Conservation (phyloP, 2,329 filamentous ascomycete species). For the Monosporascus ibericus region DNA sequence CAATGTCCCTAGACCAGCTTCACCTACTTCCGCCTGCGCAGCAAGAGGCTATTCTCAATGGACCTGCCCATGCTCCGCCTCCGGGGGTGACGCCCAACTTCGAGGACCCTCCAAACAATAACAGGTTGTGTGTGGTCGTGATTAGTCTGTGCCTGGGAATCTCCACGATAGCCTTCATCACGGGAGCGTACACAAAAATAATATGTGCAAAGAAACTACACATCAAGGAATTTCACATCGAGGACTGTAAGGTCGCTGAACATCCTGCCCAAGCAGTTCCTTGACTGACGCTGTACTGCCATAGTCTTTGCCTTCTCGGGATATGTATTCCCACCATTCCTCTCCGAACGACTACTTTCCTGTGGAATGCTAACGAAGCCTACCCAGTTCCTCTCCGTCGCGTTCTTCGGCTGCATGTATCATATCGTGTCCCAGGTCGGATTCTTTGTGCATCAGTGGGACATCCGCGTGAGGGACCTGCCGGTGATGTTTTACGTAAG, state of each 20-base stretch:
- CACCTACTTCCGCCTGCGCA: neutral
- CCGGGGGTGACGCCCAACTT: conserved; percentile 13
- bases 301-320: neutral
- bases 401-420: conserved; percentile 11
- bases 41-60: conserved; percentile 6
- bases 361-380: no score
- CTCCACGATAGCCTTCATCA: conserved; percentile 7
- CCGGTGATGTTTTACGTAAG: conserved; percentile 9
- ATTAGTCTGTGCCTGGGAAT: conserved; percentile 11
- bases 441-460: conserved; percentile 17
- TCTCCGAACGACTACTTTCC: no score
- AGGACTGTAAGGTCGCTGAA: conserved; percentile 11
- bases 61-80: conserved; percentile 15
- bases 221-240: conserved; percentile 12
- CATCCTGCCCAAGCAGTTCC: neutral
- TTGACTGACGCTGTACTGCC: conserved; percentile 1
- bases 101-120: conserved; percentile 14
- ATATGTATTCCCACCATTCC: neutral
- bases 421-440: conserved; percentile 8
- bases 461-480: conserved; percentile 12
- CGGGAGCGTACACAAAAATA: conserved; percentile 13
- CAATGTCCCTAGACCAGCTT: no score
- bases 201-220: conserved; percentile 12
- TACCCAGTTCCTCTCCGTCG: conserved; percentile 10
- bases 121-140: conserved; percentile 7